Evolutionary conservation across 2,329 filamentous ascomycete genomes (phyloP), one percentile per base, ranked within the genome.

Genomic region (Colletotrichum euphorbiae): DNA sequence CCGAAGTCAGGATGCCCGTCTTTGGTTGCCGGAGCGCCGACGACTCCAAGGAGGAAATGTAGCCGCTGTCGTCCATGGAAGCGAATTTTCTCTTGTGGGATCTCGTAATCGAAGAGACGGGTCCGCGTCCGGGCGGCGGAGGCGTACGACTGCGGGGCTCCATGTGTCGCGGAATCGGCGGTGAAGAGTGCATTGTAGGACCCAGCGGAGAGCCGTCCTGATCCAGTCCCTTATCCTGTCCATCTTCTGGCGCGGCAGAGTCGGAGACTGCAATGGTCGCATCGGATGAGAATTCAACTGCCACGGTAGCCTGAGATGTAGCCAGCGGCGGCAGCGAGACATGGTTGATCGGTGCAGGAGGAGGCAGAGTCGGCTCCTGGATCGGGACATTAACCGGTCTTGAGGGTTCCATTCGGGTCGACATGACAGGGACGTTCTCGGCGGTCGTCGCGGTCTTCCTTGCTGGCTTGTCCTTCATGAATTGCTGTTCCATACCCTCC

Each of bases 11-110:
- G 17, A 93, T 84, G 64, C 88, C 84, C 15, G 82, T 82, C 69
- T 87, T 84, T 71, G 88, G 87, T 54, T 91, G 90, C 67, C 95
- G 89, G 77, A 93, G 87, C 13, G 87, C 93, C 0, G 96, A 98
- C 3, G 96, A 98, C 73, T 98, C 94, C 17, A 98, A 86, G 0
- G 94, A 98, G 1, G 96, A 98, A 77, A 97, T 97, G 79, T 98
- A 99, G 45, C 96, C 96, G 77, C 95, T 98, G 79, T 99, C 96
- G 75, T 88, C 93, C 83, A 97, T 91, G 12, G 91, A 91, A 33
- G 88, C 87, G 74, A 92, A 89, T 78, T 93, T 95, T 72, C 92
- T 90, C 80, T 93, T 93, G 72, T 91, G 90, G 43, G 89, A 87
- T 58, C 89, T 89, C 57, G 84, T 81, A 48, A 85, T 85, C n/a